Base-by-base conservation (phyloP, 257 asterid species). In the Solanum paucissectum region DNA sequence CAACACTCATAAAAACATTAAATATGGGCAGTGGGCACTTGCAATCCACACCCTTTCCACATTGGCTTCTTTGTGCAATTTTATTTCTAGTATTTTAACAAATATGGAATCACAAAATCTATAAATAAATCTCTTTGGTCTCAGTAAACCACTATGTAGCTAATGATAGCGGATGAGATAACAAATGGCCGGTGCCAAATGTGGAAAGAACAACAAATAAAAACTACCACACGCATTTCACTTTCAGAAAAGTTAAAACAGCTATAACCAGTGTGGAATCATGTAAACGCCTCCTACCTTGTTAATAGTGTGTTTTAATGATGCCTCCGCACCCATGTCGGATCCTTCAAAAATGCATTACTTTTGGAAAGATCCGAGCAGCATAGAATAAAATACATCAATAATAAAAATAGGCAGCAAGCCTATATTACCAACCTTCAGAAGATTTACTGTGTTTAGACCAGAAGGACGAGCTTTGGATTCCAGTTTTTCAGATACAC, bases 381-480 rank as follows among this genome's bases (percentile, higher is more conserved):
- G 82, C 82, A 74, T 74, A 74, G 20, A 46, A 81, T 29, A 46
- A 81, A 81, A 46, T 81, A 29, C 42, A 81, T 81, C 85, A 29
- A 81, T 29, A 36, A 88, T 71, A 71, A 87, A 69, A 82, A 18
- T n/a, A 40, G 36, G 34, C 68, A 86, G 72, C 86, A 77, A 71
- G 86, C 25, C 49, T 77, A 32, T 55, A 64, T 55, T 74, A 87
- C 93, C 90, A 52, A 96, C 99, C 99, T 96, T 96, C 83, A 96
- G 91, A 92, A 96, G 99, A 90, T 95, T 96, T 92, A 96, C 98
- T 44, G 99, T 96, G 91, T 96, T 96, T 89, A 96, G 96, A 89
- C 99, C 99, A 87, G 94, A 74, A 71, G 98, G 99, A 83, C 98
- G 95, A 82, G 94, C 89, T 92, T 96, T 96, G 83, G 90, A 68